phyloP scores from a whole-genome alignment of 176 grass and related monocot genomes.

The Pontederia crassipes region DNA sequence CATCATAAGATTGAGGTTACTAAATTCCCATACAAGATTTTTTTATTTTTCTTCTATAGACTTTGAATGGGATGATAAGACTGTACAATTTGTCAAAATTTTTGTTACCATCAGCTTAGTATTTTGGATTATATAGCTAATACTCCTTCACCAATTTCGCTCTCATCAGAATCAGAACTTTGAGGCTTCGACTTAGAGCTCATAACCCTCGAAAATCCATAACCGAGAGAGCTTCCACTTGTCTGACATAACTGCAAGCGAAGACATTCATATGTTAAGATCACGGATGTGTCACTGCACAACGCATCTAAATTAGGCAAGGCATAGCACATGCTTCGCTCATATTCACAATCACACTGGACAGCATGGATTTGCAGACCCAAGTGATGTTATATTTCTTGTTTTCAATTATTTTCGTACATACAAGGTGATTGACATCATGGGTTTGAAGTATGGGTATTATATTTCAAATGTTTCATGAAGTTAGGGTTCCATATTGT shows the following conservation, averaged over 20 bases:
- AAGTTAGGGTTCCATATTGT: background rate
- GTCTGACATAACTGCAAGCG: conserved; percentile 55
- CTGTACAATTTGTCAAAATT: conserved; percentile 27
- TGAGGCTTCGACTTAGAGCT: conserved; percentile 35
- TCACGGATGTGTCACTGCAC: conserved; percentile 6
- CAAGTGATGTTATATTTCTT: too few species aligned
- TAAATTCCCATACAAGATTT: background rate
- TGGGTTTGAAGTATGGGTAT: too few species aligned
- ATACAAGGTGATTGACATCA: too few species aligned
- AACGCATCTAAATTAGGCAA: background rate
- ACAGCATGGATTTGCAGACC: too few species aligned
- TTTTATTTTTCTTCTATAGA: conserved; percentile 27
- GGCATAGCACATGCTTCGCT: background rate
- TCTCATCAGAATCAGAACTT: conserved; percentile 49
- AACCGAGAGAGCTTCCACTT: conserved; percentile 71
- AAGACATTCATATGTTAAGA: conserved; percentile 6
- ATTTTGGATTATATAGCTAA: conserved; percentile 36
- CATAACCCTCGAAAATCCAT: conserved; percentile 69
- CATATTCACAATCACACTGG: too few species aligned
- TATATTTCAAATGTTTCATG: too few species aligned
- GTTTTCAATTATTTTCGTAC: too few species aligned
- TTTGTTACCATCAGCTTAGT: conserved; percentile 4
- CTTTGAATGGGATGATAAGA: conserved; percentile 15
- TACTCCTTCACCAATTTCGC: conserved; percentile 48
- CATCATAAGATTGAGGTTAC: too few species aligned